Evolutionary conservation across 2,329 filamentous ascomycete genomes (phyloP), one percentile per base, ranked within the genome.

Genomic region (Alternaria burnsii): DNA sequence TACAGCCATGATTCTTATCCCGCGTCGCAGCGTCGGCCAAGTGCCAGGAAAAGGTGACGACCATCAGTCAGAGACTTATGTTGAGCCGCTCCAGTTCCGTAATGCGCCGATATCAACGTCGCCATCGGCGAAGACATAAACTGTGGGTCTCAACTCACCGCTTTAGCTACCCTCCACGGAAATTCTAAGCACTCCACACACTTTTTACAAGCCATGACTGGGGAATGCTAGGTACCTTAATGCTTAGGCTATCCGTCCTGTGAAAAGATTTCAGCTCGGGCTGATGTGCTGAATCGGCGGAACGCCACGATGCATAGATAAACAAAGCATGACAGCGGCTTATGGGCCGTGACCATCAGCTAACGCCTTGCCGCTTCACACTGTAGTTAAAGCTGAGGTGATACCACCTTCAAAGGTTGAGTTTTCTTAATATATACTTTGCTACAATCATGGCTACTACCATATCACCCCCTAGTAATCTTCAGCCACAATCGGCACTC

Each of bases 401-500:
- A 52, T 32, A 40, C 47, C 57, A n/a, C 36, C 18, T 18, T 24
- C 36, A 55, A 8, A 26, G 11, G 11, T 44, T 36, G 12, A 53
- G 16, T 10, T 24, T n/a, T 12, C 32, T 38, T 24, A 7, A 3
- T 44, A 22, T 36, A 12, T 50, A 61, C 48, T 11, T 18, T 43
- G 20, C 30, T 50, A 43, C 36, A 28, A 46, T 28, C 53, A 63
- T 70, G 47, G 59, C 55, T 48, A 16, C 51, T 16, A 48, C 67
- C 42, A 30, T 62, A 30, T 51, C 69, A 4, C 61, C 52, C 6
- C 65, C 70, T 14, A 34, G 58, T 11, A 69, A 76, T 48, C 57
- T 67, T 41, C 75, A 78, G 52, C 61, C 66, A 4, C 73, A 77
- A 50, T 78, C 75, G 5, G 66, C 66, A 22, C 69, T 79, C 41